Evolutionary conservation across 2,329 filamentous ascomycete genomes (phyloP).

Genomic region (Fusarium buxicola): DNA sequence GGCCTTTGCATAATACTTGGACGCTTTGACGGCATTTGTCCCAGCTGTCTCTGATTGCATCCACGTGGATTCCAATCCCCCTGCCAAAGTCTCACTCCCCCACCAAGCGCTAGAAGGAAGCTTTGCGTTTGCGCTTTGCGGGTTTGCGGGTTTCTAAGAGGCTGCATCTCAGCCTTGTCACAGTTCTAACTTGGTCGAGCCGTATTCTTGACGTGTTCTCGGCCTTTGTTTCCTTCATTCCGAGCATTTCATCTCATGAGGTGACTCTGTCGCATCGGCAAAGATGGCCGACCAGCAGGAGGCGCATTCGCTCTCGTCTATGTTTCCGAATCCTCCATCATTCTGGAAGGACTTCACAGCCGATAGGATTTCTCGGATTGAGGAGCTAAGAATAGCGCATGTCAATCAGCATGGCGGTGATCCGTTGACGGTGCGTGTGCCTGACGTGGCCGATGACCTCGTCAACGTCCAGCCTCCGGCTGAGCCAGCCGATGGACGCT

Average conservation of each 20-base stretch:
- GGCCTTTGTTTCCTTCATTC: background rate
- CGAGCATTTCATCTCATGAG: constrained; percentile 15
- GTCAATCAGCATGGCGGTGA: constrained; percentile 48
- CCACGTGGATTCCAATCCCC: constrained; percentile 30
- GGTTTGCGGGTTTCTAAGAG: constrained; percentile 9
- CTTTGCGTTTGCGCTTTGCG: constrained; percentile 8
- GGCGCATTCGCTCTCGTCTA: constrained; percentile 65
- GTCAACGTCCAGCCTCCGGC: constrained; percentile 83
- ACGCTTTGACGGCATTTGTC: constrained; percentile 16
- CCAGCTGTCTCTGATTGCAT: constrained; percentile 17
- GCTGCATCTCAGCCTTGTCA: constrained; percentile 11
- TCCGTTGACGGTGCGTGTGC: constrained; percentile 50
- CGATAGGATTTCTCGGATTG: constrained; percentile 73
- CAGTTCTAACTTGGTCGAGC: background rate
- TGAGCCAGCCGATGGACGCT: constrained; percentile 76
- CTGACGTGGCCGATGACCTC: constrained; percentile 75
- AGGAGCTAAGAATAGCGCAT: constrained; percentile 56
- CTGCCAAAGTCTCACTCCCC: constrained; percentile 28
- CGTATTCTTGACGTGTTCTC: constrained; percentile 1
- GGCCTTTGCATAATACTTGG: constrained; percentile 8
- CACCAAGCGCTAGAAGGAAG: constrained; percentile 22
- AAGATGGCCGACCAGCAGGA: constrained; percentile 70
- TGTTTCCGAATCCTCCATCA: constrained; percentile 87
- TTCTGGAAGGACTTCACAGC: constrained; percentile 92
- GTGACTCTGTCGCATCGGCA: constrained; percentile 25